Evolutionary conservation across 2,329 filamentous ascomycete species (phyloP), one percentile per base, ranked within the genome.

Genomic region (Chrysosporium queenslandicum): DNA sequence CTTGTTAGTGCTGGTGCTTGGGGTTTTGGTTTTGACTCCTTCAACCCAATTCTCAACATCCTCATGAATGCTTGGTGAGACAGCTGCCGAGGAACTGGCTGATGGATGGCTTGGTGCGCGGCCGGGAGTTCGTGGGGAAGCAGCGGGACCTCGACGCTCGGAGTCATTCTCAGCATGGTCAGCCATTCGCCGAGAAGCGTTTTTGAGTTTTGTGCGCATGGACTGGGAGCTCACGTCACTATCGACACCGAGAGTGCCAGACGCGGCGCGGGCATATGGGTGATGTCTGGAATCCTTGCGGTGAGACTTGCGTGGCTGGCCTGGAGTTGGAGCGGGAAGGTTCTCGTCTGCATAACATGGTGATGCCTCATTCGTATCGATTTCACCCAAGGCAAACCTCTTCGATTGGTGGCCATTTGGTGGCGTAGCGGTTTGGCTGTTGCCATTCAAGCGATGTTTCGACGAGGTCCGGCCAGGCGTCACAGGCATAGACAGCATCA

Each of bases 261-360:
- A 77, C 5, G 75, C 68, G 21, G 76, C 77, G 53, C 83, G 77
- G 48, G 81, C 71, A 68, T 90, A 86, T 9, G 85, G 81, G 66
- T 90, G 80, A 60, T 87, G 85, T 23, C 85, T 81, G 37, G 77
- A 79, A 61, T 90, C 87, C 55, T 82, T 78, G 53, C 87, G 82
- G 58, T 83, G 84, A 14, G 85, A 86, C 76, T 98, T 97, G 56
- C 92, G 82, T 25, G 92, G 92, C 67, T 98, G 92, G 2, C 92
- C 92, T 0, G 92, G 92, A 3, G 92, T 98, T 2, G 92, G 92
- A 0, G 90, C 91, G 2, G 92, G 92, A 4, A 98, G 79, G 61
- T 94, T 94, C 65, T 96, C 90, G 58, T 96, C 89, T 18, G 63
- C 61, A 21, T 68, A 66, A 16, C 63, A 59, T 11, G 66, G 70